Base-by-base conservation (phyloP, 176 grass and related monocot species). In the Areca catechu region DNA sequence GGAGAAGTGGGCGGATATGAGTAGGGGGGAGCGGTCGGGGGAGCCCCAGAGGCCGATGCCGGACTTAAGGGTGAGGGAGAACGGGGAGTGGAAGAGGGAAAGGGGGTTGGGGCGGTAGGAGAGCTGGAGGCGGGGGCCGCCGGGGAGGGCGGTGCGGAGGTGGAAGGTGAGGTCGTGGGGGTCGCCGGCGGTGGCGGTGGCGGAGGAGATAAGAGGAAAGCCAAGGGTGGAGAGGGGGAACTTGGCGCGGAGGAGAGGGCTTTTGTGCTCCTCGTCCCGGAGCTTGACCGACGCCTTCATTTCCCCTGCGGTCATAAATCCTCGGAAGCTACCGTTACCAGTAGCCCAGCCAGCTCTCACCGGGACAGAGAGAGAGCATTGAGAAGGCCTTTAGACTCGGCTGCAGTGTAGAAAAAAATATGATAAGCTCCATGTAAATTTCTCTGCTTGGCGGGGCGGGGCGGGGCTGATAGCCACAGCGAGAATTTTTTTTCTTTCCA, bases 231-330 rank as follows among this genome's bases (percentile, higher is more conserved):
- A 20, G 53, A 54, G 5, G 53, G 53, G 53, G 53, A 54, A 17
- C 53, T 54, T 54, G n/a, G 53, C 53, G 19, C 53, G 53, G 10
- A 54, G 7, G 53, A 54, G 53, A 20, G 53, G 53, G 7, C 19
- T 18, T 19, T 54, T 54, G 17, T 20, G 18, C 17, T 54, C 19
- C 53, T 19, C 53, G 3, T 18, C 19, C 53, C 19, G 53, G n/a
- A 54, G 53, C n/a, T 54, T 54, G 19, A 54, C 53, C 16, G 53
- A 54, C 53, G 53, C 53, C 53, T 54, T 54, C 53, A 54, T 54
- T 19, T 54, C 53, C 3, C 9, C 34, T 43, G 34, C 34, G 2
- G 34, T 10, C 34, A n/a, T 12, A 29, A 43, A 43, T 43, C 34
- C 14, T 43, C 9, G 34, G 34, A 9, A 43, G 34, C 10, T 14